These are phyloP conservation scores for Zymoseptoria ardabiliae DNA, from an alignment of 2,329 filamentous ascomycete genomes.

Conservation along the genomic window DNA sequence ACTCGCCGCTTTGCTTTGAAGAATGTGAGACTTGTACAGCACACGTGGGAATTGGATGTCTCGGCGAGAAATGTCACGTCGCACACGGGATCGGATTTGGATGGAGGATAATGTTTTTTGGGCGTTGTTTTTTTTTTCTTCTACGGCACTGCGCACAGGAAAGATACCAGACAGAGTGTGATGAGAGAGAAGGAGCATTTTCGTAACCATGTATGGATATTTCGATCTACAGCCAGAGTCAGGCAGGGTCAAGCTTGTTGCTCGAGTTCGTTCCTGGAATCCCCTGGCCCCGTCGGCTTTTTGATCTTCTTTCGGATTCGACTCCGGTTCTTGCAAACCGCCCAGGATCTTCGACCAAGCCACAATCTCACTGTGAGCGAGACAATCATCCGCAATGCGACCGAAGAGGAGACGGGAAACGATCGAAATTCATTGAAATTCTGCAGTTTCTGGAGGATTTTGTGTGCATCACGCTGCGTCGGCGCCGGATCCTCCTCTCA, in stretches of 20 bases:
- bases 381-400: neutral
- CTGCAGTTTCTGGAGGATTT: too few species aligned
- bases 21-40: neutral
- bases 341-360: neutral
- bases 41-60: conserved; percentile 32
- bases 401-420: too few species aligned
- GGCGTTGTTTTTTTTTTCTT: neutral
- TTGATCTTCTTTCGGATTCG: neutral
- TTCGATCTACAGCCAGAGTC: too few species aligned
- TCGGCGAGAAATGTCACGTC: neutral
- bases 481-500: neutral
- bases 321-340: neutral
- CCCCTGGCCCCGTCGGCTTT: neutral
- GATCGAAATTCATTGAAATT: too few species aligned
- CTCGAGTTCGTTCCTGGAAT: too few species aligned
- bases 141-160: neutral
- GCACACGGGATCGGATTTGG: neutral
- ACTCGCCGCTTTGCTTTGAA: conserved; percentile 6
- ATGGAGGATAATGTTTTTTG: neutral
- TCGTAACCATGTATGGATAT: neutral
- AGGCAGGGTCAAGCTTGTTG: too few species aligned
- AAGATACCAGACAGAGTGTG: neutral
- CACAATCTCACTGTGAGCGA: neutral
- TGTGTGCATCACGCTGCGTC: neutral
- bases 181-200: neutral